phyloP scores from a whole-genome alignment of 2,329 filamentous ascomycete genomes.

The Albophoma yamanashiensis region DNA sequence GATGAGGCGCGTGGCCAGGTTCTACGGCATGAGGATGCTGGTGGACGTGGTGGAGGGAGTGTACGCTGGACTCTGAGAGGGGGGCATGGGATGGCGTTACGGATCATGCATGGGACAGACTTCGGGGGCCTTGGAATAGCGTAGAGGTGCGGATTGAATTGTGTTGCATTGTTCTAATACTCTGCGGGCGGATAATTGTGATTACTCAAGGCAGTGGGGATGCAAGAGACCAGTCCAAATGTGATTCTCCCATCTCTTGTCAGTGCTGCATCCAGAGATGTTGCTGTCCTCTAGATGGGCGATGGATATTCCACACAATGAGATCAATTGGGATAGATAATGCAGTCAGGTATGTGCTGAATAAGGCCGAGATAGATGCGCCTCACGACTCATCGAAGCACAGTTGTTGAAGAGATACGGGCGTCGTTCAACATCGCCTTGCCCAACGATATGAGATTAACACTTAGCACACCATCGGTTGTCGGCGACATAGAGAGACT shows the following conservation, averaged over 20 bases:
- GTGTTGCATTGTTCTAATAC: neutral
- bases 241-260: too few species aligned
- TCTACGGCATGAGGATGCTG: constrained; percentile 76
- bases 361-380: constrained; percentile 24
- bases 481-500: constrained; percentile 23
- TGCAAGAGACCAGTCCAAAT: too few species aligned
- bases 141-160: neutral
- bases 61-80: constrained; percentile 28
- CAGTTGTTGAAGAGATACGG: constrained; percentile 22
- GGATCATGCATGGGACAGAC: neutral
- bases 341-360: too few species aligned
- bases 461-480: constrained; percentile 18
- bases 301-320: too few species aligned
- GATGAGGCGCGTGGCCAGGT: constrained; percentile 62
- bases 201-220: neutral
- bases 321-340: too few species aligned
- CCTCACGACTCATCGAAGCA: constrained; percentile 24
- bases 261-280: too few species aligned
- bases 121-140: neutral
- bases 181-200: neutral
- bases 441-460: constrained; percentile 6
- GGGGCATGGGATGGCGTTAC: neutral
- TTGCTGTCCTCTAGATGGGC: too few species aligned
- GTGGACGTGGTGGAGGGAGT: constrained; percentile 61
- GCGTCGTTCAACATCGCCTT: constrained; percentile 20